Conservation (phyloP, 202 grass and related monocot species). For the Setaria viridis region DNA sequence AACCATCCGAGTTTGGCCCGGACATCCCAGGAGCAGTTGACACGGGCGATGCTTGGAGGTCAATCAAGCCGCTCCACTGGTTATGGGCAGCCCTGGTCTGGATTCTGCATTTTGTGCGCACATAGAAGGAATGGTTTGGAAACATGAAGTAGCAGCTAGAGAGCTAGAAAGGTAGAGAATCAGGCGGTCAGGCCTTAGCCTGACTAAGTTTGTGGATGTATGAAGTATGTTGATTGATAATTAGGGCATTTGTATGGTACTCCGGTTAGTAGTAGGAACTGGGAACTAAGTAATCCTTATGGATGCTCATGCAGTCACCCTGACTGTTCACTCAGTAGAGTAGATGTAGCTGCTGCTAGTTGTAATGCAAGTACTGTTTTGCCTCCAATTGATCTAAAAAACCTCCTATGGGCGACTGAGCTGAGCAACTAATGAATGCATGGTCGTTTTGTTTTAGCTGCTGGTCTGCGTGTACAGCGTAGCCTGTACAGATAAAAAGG, state of each 20-base stretch:
- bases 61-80: conserved; percentile 24
- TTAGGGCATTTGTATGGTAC: conserved; percentile 4
- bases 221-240: conserved; percentile 17
- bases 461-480: neutral
- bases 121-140: conserved; percentile 37
- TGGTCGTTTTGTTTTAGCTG: neutral
- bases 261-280: neutral
- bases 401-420: neutral
- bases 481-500: neutral
- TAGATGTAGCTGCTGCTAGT: conserved; percentile 23
- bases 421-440: conserved; percentile 4
- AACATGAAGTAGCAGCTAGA: neutral
- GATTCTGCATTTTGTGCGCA: conserved; percentile 25
- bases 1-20: conserved; percentile 36
- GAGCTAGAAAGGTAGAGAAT: conserved; percentile 3
- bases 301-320: neutral
- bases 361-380: conserved; percentile 13
- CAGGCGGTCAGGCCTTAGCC: conserved; percentile 14
- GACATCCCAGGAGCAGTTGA: conserved; percentile 43
- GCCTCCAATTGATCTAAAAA: neutral
- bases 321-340: neutral
- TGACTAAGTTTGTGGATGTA: conserved; percentile 7
- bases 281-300: conserved; percentile 4
- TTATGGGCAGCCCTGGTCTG: conserved; percentile 34
- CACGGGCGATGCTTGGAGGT: conserved; percentile 11